Evolutionary conservation across 352 stramenopile species (phyloP).

Genomic region (Lagenidium giganteum): DNA sequence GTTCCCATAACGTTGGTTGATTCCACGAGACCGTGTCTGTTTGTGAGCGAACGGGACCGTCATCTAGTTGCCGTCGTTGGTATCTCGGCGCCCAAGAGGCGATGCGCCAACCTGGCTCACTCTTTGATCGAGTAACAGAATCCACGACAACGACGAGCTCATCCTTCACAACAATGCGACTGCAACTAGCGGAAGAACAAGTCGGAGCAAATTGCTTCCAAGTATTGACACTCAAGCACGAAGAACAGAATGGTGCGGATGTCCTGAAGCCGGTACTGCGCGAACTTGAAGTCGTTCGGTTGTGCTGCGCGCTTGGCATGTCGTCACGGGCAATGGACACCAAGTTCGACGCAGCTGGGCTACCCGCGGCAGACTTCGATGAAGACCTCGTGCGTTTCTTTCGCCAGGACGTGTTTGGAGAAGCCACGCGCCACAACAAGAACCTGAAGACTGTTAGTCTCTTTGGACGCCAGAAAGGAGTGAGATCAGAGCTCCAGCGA

Average conservation of each 20-base stretch:
- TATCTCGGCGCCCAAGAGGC: too few species aligned
- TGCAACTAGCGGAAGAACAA: neutral
- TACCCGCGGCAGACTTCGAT: conserved; percentile 52
- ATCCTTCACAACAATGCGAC: neutral
- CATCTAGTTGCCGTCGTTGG: too few species aligned
- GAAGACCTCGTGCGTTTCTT: conserved; percentile 59
- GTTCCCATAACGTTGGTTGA: too few species aligned
- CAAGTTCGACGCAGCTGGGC: conserved; percentile 52
- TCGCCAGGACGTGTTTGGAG: conserved; percentile 37
- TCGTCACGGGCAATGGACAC: conserved; percentile 33
- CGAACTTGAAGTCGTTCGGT: conserved; percentile 61
- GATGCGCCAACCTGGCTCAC: too few species aligned
- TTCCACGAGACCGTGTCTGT: too few species aligned
- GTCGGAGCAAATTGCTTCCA: conserved; percentile 40
- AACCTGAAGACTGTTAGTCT: conserved; percentile 32
- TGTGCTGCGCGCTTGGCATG: conserved; percentile 51
- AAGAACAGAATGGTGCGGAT: conserved; percentile 63
- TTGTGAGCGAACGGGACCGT: too few species aligned
- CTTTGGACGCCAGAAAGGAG: conserved; percentile 55
- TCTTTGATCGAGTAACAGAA: too few species aligned
- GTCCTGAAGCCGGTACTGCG: conserved; percentile 64
- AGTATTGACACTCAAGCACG: conserved; percentile 37
- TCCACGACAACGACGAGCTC: too few species aligned
- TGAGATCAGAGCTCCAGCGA: conserved; percentile 32
- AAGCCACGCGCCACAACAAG: neutral